Conservation (phyloP, 495 filamentous ascomycete genomes). For the Xylaria intraflava region DNA sequence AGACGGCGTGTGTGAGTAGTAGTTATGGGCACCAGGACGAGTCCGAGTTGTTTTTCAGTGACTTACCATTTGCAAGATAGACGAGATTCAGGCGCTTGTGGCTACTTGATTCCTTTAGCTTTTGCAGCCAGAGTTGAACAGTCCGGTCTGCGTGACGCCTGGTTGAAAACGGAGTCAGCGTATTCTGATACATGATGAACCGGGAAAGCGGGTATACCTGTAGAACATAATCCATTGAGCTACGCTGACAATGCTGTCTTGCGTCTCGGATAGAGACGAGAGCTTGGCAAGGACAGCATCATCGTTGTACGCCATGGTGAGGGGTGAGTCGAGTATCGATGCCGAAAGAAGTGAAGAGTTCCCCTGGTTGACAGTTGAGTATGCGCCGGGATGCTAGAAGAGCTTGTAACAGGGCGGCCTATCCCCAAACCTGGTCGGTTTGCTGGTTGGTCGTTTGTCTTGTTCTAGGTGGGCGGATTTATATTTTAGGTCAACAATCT, state of each 20-base stretch:
- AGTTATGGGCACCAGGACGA: background rate
- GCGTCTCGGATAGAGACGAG: conserved; percentile 87
- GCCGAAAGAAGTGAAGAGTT: background rate
- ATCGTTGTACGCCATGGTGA: conserved; percentile 81
- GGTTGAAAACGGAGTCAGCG: conserved; percentile 3
- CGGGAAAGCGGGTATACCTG: conserved; percentile 52
- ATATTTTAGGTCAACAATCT: conserved; percentile 11
- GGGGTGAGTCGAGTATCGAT: background rate
- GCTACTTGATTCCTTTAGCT: conserved; percentile 74
- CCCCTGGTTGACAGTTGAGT: background rate
- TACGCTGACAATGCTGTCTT: conserved; percentile 90
- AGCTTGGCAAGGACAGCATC: conserved; percentile 92
- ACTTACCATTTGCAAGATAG: conserved; percentile 88
- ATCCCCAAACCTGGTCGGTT: background rate
- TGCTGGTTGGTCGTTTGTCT: background rate
- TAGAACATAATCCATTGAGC: conserved; percentile 99
- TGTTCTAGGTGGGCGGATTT: background rate
- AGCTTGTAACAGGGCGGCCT: no score
- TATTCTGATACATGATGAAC: background rate
- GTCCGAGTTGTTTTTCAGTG: background rate
- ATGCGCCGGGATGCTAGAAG: no score
- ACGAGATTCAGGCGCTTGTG: conserved; percentile 84
- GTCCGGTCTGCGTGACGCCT: conserved; percentile 88
- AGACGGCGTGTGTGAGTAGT: conserved; percentile 21
- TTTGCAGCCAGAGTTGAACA: conserved; percentile 80